These are phyloP conservation scores for Chlamydomonas asymmetrica DNA, from an alignment of 139 green algal genomes.

Conservation along the genomic window DNA sequence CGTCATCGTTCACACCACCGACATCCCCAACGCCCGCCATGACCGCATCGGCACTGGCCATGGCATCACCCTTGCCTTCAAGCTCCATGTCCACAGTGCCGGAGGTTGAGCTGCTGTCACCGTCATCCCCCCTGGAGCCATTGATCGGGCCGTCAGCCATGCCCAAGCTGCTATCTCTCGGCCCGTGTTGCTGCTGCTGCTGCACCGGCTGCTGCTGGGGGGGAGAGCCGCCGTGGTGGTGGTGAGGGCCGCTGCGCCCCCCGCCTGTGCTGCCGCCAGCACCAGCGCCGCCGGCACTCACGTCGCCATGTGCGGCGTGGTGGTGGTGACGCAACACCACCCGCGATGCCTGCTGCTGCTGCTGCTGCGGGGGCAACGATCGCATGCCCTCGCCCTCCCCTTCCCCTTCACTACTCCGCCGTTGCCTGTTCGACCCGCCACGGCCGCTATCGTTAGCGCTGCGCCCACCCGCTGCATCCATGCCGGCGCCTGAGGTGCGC, in stretches of 20 bases:
- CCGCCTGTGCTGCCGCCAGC: neutral
- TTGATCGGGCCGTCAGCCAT: constrained; percentile 38
- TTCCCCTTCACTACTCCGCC: too few species aligned
- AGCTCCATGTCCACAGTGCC: constrained; percentile 54
- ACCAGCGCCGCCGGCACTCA: neutral
- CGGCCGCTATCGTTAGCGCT: too few species aligned
- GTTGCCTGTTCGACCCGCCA: too few species aligned
- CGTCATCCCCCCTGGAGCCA: constrained; percentile 21
- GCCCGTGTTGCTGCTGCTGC: neutral
- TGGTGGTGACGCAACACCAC: neutral
- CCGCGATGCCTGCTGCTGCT: constrained; percentile 6
- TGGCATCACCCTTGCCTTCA: too few species aligned
- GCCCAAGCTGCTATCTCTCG: constrained; percentile 40
- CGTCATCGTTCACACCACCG: too few species aligned
- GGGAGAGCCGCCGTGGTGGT: neutral
- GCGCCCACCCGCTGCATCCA: too few species aligned
- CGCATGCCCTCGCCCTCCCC: too few species aligned
- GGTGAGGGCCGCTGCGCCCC: constrained; percentile 1
- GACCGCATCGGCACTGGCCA: too few species aligned
- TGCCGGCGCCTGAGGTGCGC: too few species aligned
- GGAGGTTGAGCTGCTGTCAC: constrained; percentile 38
- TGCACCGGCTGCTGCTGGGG: constrained; percentile 13
- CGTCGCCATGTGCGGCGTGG: neutral
- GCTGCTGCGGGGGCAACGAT: too few species aligned
- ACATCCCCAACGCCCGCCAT: too few species aligned